Percentiles rank a stretch among this genome's conserved stretches.
Evolutionary conservation across 2,329 filamentous ascomycete genomes (phyloP).

Genomic region (Lasiodiplodia gonubiensis): DNA sequence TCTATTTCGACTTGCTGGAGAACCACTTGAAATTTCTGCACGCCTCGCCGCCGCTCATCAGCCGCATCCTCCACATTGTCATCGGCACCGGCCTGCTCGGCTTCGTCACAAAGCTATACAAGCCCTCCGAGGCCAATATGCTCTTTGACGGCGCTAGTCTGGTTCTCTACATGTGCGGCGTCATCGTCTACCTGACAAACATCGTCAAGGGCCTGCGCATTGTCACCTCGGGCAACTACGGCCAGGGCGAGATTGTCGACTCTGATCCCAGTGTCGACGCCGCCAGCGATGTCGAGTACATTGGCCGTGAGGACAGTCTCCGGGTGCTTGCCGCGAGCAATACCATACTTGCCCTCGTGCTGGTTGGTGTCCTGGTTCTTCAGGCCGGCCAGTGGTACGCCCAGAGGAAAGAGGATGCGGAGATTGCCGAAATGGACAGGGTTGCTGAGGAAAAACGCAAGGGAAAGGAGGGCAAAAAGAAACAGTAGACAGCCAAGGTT

Average conservation of each 20-base stretch:
- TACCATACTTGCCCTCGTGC: constrained; percentile 89
- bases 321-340: constrained; percentile 93
- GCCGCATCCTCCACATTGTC: constrained; percentile 91
- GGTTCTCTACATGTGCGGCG: constrained; percentile 79
- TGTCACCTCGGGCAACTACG: constrained; percentile 75
- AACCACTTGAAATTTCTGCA: constrained; percentile 89
- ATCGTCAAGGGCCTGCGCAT: constrained; percentile 93
- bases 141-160: constrained; percentile 83
- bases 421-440: constrained; percentile 69
- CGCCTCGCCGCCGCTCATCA: constrained; percentile 87
- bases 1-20: constrained; percentile 86
- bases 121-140: constrained; percentile 90
- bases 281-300: constrained; percentile 57
- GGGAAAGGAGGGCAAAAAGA: constrained; percentile 43
- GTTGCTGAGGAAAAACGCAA: constrained; percentile 57
- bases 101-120: constrained; percentile 94
- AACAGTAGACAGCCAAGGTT: constrained; percentile 24
- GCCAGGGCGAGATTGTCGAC: constrained; percentile 44
- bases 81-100: constrained; percentile 82
- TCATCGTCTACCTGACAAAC: constrained; percentile 93
- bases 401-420: constrained; percentile 87
- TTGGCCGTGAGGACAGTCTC: constrained; percentile 86
- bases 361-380: constrained; percentile 88
- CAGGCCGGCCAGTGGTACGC: constrained; percentile 99
- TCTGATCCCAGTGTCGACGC: constrained; percentile 48